Conservation (phyloP, 176 grass and related monocot genomes). For the Raddia distichophylla region DNA sequence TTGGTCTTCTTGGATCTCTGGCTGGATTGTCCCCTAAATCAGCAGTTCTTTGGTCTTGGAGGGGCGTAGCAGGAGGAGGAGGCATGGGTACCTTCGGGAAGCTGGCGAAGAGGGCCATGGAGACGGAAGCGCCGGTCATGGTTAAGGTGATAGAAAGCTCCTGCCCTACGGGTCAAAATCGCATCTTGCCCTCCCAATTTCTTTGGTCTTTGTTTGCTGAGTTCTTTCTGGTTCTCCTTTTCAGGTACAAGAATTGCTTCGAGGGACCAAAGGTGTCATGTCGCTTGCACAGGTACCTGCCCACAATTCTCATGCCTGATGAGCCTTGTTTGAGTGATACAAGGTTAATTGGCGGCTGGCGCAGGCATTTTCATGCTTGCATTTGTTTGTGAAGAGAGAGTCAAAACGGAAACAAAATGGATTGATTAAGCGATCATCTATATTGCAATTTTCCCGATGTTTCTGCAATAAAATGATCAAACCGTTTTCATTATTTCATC, state of each 20-base stretch:
- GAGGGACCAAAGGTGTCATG: slow-evolving; percentile 59
- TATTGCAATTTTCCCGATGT: neutral
- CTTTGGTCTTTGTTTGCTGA: slow-evolving; percentile 27
- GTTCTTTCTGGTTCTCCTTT: slow-evolving; percentile 21
- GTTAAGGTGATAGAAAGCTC: slow-evolving; percentile 59
- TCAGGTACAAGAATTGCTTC: slow-evolving; percentile 86
- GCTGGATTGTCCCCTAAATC: neutral
- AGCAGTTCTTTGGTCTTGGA: slow-evolving; percentile 38
- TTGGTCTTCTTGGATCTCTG: slow-evolving; percentile 53
- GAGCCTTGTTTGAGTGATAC: neutral
- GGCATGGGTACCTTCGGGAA: slow-evolving; percentile 64
- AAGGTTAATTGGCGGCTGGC: neutral
- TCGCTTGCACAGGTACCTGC: slow-evolving; percentile 85
- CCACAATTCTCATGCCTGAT: slow-evolving; percentile 8
- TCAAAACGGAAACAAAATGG: neutral
- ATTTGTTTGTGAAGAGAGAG: neutral
- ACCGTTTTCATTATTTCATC: neutral
- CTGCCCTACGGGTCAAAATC: neutral
- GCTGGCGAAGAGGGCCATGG: slow-evolving; percentile 72
- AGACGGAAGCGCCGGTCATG: slow-evolving; percentile 92
- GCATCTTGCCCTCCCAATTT: slow-evolving; percentile 20
- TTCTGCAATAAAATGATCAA: neutral
- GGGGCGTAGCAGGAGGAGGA: slow-evolving; percentile 16
- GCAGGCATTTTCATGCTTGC: neutral
- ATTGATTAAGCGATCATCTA: neutral